phyloP scores from a whole-genome alignment of 805 yeast genomes.

The Hanseniaspora taiwanica region DNA sequence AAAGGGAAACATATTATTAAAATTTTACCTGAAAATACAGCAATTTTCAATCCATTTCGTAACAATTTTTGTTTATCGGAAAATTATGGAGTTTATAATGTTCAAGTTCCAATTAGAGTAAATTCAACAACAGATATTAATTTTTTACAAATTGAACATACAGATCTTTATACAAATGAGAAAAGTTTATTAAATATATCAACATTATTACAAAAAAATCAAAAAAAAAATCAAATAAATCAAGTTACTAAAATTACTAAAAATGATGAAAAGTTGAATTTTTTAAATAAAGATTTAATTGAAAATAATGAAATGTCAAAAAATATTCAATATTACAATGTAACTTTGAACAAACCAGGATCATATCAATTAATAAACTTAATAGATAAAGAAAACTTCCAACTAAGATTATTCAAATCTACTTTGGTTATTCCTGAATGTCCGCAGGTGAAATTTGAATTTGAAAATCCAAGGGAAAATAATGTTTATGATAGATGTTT shows the following conservation, averaged over 20 bases:
- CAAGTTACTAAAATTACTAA: not conserved
- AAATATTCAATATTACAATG: constrained; percentile 40
- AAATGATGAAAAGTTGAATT: constrained; percentile 10
- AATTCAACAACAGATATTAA: constrained; percentile 70
- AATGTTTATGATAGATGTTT: constrained; percentile 41
- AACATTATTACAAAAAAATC: not conserved
- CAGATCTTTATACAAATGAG: constrained; percentile 40
- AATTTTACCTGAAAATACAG: constrained; percentile 84
- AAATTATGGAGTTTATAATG: constrained; percentile 9
- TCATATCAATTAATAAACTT: constrained; percentile 60
- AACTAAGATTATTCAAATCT: constrained; percentile 45
- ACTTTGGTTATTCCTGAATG: constrained; percentile 53
- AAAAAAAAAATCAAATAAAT: not conserved
- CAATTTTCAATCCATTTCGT: constrained; percentile 63
- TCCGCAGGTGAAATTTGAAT: constrained; percentile 42
- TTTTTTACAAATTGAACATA: constrained; percentile 48
- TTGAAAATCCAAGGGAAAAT: not conserved
- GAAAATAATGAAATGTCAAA: not conserved
- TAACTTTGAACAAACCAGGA: constrained; percentile 63
- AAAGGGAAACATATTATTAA: constrained; percentile 79
- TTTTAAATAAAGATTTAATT: constrained; percentile 9
- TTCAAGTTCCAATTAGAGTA: constrained; percentile 54
- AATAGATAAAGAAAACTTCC: constrained; percentile 48
- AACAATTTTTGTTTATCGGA: constrained; percentile 48
- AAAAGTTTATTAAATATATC: constrained; percentile 18